Evolutionary conservation across 257 asterid genomes (phyloP), one percentile per base, ranked within the genome.

Genomic region (Nyctanthes arbortristis): DNA sequence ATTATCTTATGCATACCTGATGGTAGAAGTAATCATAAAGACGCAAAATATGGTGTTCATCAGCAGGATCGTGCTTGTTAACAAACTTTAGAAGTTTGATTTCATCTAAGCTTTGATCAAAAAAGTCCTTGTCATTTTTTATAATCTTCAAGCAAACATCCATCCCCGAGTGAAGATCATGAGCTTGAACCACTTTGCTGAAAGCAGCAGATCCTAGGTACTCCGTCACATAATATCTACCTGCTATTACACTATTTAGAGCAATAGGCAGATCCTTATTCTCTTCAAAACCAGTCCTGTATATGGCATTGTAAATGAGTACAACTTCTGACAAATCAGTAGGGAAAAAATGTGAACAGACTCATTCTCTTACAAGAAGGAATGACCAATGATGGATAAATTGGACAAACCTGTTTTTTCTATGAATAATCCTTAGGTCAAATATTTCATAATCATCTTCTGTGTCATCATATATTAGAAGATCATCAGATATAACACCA

Each of bases 221-320:
- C 47, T 92, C 96, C 1, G 86, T 82, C 37, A 92, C 84, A 49
- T 72, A 81, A 66, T 92, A 92, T 79, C 96, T 79, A 31, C 96
- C 85, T 0, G 90, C 98, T 27, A 92, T 84, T 34, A 87, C 79
- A 72, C 83, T 85, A 68, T 85, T 87, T 61, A 89, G 73, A 61
- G 89, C 84, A 49, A 92, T 83, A 11, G 92, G 98, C 40, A 92
- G 77, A 68, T 92, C 98, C 83, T 86, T 89, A 76, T 81, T 79
- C 80, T 87, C 98, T 78, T 92, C 98, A 47, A 89, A 92, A 30
- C 98, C 98, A 4, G 98, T 92, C 96, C 96, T 91, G 92, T 75
- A 70, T 77, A 82, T 84, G 79, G 80, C 73, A 77, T 31, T 31
- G 80, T 40, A 85, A 69, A 79, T 87, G 74, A 85, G 81, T 84